Conservation (phyloP, 176 grass and related monocot genomes). For the Rhipidocladum racemiflorum region DNA sequence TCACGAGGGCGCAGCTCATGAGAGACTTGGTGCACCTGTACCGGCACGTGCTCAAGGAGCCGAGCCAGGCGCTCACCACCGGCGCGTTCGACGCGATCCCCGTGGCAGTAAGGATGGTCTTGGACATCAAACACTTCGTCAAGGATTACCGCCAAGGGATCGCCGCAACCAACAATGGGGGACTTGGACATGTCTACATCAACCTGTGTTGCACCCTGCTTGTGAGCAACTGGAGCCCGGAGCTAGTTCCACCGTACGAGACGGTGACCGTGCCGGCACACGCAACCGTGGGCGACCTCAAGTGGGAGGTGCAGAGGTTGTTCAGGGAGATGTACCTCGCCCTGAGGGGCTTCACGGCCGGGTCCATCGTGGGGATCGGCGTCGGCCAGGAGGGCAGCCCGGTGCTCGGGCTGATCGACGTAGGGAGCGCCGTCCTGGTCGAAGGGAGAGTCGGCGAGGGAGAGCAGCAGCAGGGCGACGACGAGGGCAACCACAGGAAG, state of each 20-base stretch:
- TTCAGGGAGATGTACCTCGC: conserved; percentile 73
- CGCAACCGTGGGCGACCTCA: conserved; percentile 77
- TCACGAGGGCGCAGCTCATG: conserved; percentile 67
- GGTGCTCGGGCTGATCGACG: conserved; percentile 37
- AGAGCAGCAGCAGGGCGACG: conserved; percentile 12
- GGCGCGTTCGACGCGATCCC: conserved; percentile 52
- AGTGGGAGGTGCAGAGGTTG: conserved; percentile 60
- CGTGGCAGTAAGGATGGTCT: conserved; percentile 50
- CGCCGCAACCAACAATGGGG: conserved; percentile 2
- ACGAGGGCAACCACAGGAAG: conserved; percentile 8
- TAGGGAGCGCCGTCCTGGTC: conserved; percentile 45
- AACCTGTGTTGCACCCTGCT: conserved; percentile 60
- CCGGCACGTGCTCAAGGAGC: conserved; percentile 53
- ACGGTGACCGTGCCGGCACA: conserved; percentile 51
- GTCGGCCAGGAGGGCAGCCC: conserved; percentile 31
- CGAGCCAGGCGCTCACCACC: conserved; percentile 34
- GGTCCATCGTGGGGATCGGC: conserved; percentile 38
- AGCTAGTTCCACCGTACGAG: conserved; percentile 50
- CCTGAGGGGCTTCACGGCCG: conserved; percentile 60
- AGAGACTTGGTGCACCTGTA: conserved; percentile 59
- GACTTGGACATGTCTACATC: conserved; percentile 34
- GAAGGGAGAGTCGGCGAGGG: conserved; percentile 44
- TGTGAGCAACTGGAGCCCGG: conserved; percentile 36
- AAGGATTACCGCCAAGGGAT: conserved; percentile 59
- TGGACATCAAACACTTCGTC: conserved; percentile 79